Conservation (phyloP, 306 rosid species). For the Dryas alaskensis region DNA sequence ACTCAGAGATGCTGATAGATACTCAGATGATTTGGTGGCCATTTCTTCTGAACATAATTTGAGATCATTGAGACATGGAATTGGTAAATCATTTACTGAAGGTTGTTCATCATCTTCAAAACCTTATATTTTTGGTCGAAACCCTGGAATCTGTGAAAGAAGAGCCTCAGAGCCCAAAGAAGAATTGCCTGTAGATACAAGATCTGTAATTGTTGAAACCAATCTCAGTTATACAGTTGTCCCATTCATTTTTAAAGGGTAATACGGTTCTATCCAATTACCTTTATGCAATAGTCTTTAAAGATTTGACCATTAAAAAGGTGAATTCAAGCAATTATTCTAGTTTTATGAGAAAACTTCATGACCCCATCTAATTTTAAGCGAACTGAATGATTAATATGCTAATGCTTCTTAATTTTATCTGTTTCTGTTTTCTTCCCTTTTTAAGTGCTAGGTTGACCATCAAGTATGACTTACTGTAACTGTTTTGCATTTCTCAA, state of each 20-base stretch:
- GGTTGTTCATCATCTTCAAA: constrained; percentile 32
- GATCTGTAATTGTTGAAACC: constrained; percentile 29
- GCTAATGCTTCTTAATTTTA: neutral
- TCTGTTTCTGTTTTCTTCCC: neutral
- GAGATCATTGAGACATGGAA: constrained; percentile 19
- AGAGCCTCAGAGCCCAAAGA: constrained; percentile 27
- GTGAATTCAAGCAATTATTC: neutral
- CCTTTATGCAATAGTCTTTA: constrained; percentile 3
- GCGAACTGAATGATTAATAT: neutral
- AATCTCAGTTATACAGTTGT: constrained; percentile 9
- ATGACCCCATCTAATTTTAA: constrained; percentile 3
- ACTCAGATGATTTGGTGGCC: constrained; percentile 19
- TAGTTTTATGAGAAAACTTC: neutral
- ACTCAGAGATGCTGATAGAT: constrained; percentile 44
- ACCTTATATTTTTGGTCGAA: constrained; percentile 22
- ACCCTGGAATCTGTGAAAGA: constrained; percentile 33
- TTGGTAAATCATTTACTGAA: constrained; percentile 23
- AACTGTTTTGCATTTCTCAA: neutral
- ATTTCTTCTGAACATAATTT: constrained; percentile 34
- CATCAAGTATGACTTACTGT: neutral
- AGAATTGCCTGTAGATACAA: constrained; percentile 29
- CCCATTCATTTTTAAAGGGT: constrained; percentile 44
- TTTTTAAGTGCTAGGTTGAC: neutral
- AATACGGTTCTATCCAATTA: constrained; percentile 5
- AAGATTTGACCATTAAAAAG: neutral